A percentile compares a stretch with the other conserved stretches of the same genome.
Evolutionary conservation across 257 asterid genomes (phyloP).

Genomic region (Petrea volubilis): DNA sequence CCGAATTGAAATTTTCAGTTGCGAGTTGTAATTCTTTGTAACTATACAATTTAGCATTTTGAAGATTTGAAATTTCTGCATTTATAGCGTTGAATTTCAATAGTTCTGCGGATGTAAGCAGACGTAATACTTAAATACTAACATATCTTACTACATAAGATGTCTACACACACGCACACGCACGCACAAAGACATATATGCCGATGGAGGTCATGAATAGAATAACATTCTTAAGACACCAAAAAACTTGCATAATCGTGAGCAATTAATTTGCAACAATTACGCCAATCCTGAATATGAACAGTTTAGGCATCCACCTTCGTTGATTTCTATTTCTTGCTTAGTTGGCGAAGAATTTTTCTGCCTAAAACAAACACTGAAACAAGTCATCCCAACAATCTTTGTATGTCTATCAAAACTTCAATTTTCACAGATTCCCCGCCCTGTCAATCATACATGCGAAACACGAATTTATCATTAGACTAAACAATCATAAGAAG

Average conservation of each 20-base stretch:
- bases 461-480: neutral
- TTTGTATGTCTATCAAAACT: slow-evolving; percentile 15
- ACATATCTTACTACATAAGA: no score
- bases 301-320: slow-evolving; percentile 46
- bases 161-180: no score
- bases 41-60: slow-evolving; percentile 52
- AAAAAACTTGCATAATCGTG: neutral
- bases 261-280: neutral
- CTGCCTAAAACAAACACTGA: slow-evolving; percentile 40
- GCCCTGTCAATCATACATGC: slow-evolving; percentile 8
- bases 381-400: slow-evolving; percentile 52
- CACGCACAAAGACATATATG: neutral
- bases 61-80: slow-evolving; percentile 66
- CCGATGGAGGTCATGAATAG: neutral
- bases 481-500: neutral
- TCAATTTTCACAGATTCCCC: slow-evolving; percentile 5
- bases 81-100: slow-evolving; percentile 25
- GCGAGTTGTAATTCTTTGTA: slow-evolving; percentile 67
- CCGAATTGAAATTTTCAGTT: slow-evolving; percentile 54
- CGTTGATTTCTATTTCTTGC: slow-evolving; percentile 40
- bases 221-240: neutral
- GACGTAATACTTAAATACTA: neutral
- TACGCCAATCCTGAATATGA: slow-evolving; percentile 9
- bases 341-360: slow-evolving; percentile 28
- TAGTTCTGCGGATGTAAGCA: slow-evolving; percentile 12